phyloP scores from a whole-genome alignment of 305 asterid genomes.

The Fraxinus greggii region DNA sequence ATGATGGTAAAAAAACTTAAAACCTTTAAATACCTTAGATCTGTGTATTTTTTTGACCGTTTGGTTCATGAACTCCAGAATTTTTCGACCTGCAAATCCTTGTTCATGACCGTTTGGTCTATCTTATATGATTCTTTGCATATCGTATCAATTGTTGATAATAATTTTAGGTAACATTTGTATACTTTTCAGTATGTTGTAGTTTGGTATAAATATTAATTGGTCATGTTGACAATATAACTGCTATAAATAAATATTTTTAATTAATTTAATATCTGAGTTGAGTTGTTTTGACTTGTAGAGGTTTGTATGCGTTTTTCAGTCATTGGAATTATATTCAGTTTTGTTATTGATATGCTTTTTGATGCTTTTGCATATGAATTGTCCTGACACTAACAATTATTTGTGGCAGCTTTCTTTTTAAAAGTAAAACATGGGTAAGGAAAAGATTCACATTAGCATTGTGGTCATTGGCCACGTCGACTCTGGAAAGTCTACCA shows the following conservation, averaged over 20 bases:
- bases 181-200: neutral
- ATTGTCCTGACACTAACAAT: neutral
- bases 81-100: neutral
- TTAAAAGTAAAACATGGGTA: conserved; percentile 44
- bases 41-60: neutral
- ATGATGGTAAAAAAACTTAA: neutral
- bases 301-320: neutral
- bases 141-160: neutral
- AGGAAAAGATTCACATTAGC: conserved; percentile 72
- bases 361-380: neutral
- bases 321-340: neutral
- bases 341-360: neutral
- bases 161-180: neutral
- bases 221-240: neutral
- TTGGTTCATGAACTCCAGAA: neutral
- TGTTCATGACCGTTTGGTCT: too few relatives aligned
- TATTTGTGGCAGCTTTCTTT: neutral
- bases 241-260: neutral
- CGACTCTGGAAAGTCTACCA: conserved; percentile 75
- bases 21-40: neutral
- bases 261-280: neutral
- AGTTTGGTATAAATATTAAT: neutral
- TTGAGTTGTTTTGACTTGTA: neutral
- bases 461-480: conserved; percentile 81
- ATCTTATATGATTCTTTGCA: neutral